Conservation (phyloP, 768 basidiomycete genomes). For the Leccinum disarticulatum region DNA sequence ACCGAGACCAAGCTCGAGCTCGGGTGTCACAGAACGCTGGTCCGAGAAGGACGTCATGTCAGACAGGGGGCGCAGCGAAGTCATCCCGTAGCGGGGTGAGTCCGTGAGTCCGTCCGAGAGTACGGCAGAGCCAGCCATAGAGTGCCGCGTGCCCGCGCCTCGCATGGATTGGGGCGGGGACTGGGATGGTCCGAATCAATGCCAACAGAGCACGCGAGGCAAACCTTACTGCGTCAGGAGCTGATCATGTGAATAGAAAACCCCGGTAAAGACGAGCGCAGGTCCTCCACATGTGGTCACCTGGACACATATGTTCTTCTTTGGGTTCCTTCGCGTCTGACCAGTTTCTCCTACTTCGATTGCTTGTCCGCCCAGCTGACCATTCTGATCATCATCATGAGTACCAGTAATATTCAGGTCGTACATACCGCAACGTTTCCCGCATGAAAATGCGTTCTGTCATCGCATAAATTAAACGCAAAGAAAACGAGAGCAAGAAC, state of each 20-base stretch:
- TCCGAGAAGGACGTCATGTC: conserved; percentile 32
- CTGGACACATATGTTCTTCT: background rate
- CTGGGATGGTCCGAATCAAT: background rate
- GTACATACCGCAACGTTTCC: background rate
- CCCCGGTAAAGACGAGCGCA: background rate
- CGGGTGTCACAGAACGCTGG: conserved; percentile 48
- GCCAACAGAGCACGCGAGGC: background rate
- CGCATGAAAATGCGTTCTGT: background rate
- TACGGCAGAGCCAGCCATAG: conserved; percentile 22
- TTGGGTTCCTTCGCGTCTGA: too few relatives aligned
- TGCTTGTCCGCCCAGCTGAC: background rate
- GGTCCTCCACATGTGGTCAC: background rate
- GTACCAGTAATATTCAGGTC: too few relatives aligned
- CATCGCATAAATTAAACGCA: background rate
- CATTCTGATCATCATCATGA: background rate
- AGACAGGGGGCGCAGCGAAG: conserved; percentile 28
- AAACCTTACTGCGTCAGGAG: background rate
- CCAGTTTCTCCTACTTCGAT: background rate
- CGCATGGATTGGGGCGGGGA: conserved; percentile 25
- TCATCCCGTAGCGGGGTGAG: conserved; percentile 27
- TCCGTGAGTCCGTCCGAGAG: conserved; percentile 16
- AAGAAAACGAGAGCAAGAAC: background rate
- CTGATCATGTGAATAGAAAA: background rate
- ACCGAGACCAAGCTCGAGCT: conserved; percentile 25
- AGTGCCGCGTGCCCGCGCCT: conserved; percentile 23